Evolutionary conservation across 2,329 filamentous ascomycete species (phyloP), one percentile per base, ranked within the genome.

Genomic region (Plectosphaerella cucumerina): DNA sequence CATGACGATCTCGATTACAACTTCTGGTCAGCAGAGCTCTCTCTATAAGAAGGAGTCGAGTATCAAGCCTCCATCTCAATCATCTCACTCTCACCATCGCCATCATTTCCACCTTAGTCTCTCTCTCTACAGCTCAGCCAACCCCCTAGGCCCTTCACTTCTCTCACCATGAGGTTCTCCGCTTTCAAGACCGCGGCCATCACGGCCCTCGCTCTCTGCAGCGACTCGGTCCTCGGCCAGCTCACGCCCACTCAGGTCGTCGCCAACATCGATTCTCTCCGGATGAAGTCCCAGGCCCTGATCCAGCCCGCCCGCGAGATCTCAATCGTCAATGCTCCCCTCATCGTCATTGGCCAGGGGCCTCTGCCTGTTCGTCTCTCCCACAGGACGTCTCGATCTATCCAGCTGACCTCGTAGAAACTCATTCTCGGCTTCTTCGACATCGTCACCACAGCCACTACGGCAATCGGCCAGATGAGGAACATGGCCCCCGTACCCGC

Each of bases 361-460:
- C 63, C 62, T 2, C 62, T 65, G 53, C 63, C 65, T 5, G 63
- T 66, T 56, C 50, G 60, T 53, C 10, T 21, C 15, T 17, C 5
- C 34, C 22, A 22, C 10, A 39, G 21, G 22, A 39, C 10, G 8
- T 49, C 21, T 50, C 51, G 23, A 45, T 14, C 20, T n/a, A n/a
- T n/a, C n/a, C n/a, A n/a, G n/a, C n/a, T n/a, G n/a, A 12, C 4
- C 6, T n/a, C 23, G 10, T 15, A 67, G 60, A 6, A 48, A 49
- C 54, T 70, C 26, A 62, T 71, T 23, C 1, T 6, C 1, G 66
- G 66, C 8, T 64, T 68, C 45, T 44, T 22, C 11, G 58, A 64
- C 6, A 69, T 70, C 23, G 52, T 67, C 9, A 41, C 22, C 0
- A 66, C 58, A 14, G 55, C 49, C 1, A 59, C 51, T 1, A 46